These are phyloP conservation scores for Dacryopinax spathularia DNA, from an alignment of 768 basidiomycete species.

Conservation along the genomic window DNA sequence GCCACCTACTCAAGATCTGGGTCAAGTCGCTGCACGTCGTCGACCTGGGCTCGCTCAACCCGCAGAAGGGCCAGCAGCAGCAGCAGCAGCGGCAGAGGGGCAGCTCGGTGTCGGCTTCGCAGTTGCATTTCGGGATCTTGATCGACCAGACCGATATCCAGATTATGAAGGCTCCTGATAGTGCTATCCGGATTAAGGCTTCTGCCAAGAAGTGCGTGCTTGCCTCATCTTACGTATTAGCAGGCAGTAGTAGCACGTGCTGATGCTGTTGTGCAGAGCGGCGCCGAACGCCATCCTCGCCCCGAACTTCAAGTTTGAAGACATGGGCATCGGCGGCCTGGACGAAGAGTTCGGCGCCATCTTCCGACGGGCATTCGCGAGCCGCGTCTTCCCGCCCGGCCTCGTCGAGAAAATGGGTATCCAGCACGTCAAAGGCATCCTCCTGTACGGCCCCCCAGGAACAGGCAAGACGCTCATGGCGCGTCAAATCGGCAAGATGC, in stretches of 20 bases:
- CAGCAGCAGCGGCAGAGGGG: slow-evolving; percentile 11
- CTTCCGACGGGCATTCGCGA: slow-evolving; percentile 96
- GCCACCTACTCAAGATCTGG: slow-evolving; percentile 59
- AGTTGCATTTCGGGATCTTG: slow-evolving; percentile 46
- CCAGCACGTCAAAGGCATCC: slow-evolving; percentile 93
- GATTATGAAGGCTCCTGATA: slow-evolving; percentile 69
- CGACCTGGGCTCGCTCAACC: slow-evolving; percentile 43
- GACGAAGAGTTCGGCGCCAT: slow-evolving; percentile 91
- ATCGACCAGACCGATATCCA: slow-evolving; percentile 89
- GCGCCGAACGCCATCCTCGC: slow-evolving; percentile 90
- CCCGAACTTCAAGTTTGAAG: slow-evolving; percentile 98
- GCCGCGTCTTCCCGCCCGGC: slow-evolving; percentile 93
- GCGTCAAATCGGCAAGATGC: slow-evolving; percentile 96
- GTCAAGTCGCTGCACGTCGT: slow-evolving; percentile 47
- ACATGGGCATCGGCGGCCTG: slow-evolving; percentile 98
- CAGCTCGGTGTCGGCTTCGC: neutral
- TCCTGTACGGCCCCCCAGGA: slow-evolving; percentile 91
- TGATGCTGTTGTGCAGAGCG: slow-evolving; percentile 34
- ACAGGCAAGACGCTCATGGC: slow-evolving; percentile 98
- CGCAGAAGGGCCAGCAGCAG: slow-evolving; percentile 34
- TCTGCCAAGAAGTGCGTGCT: slow-evolving; percentile 70
- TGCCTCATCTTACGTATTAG: neutral
- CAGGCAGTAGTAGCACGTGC: too few species aligned
- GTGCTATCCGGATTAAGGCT: slow-evolving; percentile 77
- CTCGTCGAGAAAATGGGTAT: slow-evolving; percentile 96